Percentiles rank a stretch among this genome's conserved stretches.
phyloP scores from a whole-genome alignment of 176 grass and related monocot genomes.

The Cenchrus fungigraminus region DNA sequence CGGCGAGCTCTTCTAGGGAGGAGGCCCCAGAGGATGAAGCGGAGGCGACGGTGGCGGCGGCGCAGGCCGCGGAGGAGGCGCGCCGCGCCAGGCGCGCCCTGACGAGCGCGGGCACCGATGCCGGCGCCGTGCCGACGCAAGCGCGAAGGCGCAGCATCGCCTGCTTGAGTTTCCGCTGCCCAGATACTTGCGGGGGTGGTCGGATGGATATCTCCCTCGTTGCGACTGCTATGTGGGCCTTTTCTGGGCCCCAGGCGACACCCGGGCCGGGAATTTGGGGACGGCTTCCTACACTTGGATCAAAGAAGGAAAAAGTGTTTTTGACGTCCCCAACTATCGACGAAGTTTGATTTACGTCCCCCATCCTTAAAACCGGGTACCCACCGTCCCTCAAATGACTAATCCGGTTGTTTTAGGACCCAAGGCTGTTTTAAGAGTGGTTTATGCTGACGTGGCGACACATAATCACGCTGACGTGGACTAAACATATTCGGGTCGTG shows the following conservation, averaged over 20 bases:
- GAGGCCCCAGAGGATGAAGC: background rate
- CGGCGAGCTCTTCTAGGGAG: conserved; percentile 68
- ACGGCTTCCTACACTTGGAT: background rate
- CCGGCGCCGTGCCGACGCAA: conserved; percentile 44
- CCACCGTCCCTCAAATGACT: too few relatives aligned
- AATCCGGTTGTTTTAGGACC: too few relatives aligned
- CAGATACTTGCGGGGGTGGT: background rate
- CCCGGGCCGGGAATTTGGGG: background rate
- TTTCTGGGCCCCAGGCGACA: background rate
- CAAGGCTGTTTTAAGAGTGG: too few relatives aligned
- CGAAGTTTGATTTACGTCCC: too few relatives aligned
- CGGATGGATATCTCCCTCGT: conserved; percentile 18
- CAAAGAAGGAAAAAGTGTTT: too few relatives aligned
- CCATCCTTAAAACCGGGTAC: too few relatives aligned
- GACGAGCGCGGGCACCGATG: conserved; percentile 43
- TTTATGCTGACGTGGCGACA: too few relatives aligned
- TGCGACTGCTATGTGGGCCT: conserved; percentile 19
- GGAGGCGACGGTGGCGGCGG: conserved; percentile 2
- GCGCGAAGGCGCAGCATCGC: conserved; percentile 55
- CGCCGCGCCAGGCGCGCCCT: conserved; percentile 54
- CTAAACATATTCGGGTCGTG: too few relatives aligned
- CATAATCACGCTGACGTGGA: too few relatives aligned
- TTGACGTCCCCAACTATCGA: too few relatives aligned
- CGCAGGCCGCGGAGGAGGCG: conserved; percentile 38
- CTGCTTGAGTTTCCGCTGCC: background rate